Evolutionary conservation across 1,284 basidiomycete genomes (phyloP).

Genomic region (Ustilago lituana): DNA sequence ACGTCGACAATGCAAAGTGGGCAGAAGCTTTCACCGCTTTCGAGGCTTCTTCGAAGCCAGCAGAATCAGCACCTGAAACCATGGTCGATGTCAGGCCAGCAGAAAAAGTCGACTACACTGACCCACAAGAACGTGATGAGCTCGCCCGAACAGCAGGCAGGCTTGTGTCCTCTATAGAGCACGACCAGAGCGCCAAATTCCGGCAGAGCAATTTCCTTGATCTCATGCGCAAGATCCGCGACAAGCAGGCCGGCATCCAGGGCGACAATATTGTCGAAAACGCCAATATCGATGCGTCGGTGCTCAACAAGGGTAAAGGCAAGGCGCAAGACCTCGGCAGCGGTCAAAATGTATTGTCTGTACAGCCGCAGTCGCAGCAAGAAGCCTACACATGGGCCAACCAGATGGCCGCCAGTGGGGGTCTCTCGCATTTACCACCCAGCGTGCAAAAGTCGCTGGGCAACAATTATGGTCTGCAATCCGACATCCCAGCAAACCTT

Average conservation of each 20-base stretch:
- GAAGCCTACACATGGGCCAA: slow-evolving; percentile 48
- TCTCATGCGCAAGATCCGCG: slow-evolving; percentile 84
- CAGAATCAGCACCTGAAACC: neutral
- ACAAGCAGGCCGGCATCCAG: slow-evolving; percentile 83
- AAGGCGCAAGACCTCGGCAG: slow-evolving; percentile 28
- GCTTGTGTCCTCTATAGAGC: slow-evolving; percentile 68
- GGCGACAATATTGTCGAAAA: slow-evolving; percentile 78
- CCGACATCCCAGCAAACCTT: slow-evolving; percentile 6
- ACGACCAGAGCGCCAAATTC: slow-evolving; percentile 82
- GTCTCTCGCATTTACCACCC: slow-evolving; percentile 31
- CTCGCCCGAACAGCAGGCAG: slow-evolving; percentile 68
- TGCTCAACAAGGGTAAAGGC: slow-evolving; percentile 49
- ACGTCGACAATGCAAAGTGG: slow-evolving; percentile 52
- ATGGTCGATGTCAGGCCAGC: slow-evolving; percentile 9
- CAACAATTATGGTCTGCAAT: slow-evolving; percentile 15
- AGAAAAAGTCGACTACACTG: slow-evolving; percentile 27
- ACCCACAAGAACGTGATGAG: slow-evolving; percentile 59
- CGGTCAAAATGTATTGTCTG: neutral
- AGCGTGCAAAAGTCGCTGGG: slow-evolving; percentile 31
- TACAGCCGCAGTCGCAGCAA: slow-evolving; percentile 39
- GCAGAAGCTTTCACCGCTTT: slow-evolving; percentile 62
- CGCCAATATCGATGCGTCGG: slow-evolving; percentile 8
- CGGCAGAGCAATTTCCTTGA: slow-evolving; percentile 85
- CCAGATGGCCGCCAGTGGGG: slow-evolving; percentile 35
- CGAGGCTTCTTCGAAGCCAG: slow-evolving; percentile 23